Conservation (phyloP, 2,329 filamentous ascomycete genomes). For the Colletotrichum musae region DNA sequence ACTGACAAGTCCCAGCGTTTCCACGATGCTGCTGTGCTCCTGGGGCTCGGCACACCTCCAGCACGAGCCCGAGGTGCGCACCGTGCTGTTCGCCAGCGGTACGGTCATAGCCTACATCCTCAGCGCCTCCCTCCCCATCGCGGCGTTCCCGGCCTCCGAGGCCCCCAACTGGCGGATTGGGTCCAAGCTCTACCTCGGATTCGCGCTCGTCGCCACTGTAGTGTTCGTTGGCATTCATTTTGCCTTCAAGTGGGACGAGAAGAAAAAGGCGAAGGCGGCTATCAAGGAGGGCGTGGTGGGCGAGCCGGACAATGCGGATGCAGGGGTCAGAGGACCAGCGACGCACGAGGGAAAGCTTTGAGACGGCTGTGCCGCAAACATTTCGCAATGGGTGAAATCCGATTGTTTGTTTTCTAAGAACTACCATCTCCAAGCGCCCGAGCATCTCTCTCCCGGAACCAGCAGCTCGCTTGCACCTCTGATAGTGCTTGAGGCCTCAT, state of each 20-base stretch:
- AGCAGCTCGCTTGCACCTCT: too few relatives aligned
- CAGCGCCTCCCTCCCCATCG: slow-evolving; percentile 35
- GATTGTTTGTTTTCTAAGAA: too few relatives aligned
- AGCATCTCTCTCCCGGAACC: too few relatives aligned
- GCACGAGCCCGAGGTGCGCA: slow-evolving; percentile 30
- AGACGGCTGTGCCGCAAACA: background rate
- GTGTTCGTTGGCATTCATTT: slow-evolving; percentile 32
- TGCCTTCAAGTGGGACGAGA: slow-evolving; percentile 27
- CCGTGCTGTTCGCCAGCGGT: slow-evolving; percentile 34
- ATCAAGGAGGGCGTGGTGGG: slow-evolving; percentile 18
- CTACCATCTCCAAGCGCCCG: too few relatives aligned
- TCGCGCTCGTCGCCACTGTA: slow-evolving; percentile 15
- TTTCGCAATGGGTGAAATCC: too few relatives aligned
- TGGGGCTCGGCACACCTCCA: slow-evolving; percentile 27
- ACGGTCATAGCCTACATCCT: slow-evolving; percentile 25
- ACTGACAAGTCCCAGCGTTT: slow-evolving; percentile 18
- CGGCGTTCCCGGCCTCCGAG: slow-evolving; percentile 22
- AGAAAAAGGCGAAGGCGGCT: slow-evolving; percentile 23
- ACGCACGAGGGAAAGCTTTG: background rate
- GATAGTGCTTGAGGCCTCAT: too few relatives aligned
- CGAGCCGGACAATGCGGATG: slow-evolving; percentile 22
- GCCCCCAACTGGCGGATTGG: slow-evolving; percentile 28
- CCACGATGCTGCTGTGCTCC: slow-evolving; percentile 28
- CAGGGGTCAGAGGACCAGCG: background rate
- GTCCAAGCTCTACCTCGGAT: slow-evolving; percentile 21